phyloP scores from a whole-genome alignment of 441 rosid genomes.

The Syzygium syzygioides region DNA sequence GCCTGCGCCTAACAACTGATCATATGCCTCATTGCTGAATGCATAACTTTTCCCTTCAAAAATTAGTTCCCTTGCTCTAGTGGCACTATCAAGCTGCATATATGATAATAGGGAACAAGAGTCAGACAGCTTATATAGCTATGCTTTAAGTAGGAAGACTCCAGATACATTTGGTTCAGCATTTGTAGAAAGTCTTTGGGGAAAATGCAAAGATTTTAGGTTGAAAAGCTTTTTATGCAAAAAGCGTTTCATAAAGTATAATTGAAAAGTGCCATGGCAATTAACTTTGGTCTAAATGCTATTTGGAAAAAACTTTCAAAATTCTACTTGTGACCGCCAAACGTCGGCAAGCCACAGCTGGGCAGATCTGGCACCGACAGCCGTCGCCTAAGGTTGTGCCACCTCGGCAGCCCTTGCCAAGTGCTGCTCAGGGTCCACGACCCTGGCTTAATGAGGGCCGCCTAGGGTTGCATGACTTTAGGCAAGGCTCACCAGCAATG shows the following conservation, averaged over 20 bases:
- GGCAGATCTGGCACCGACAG: background rate
- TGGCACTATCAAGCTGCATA: constrained; percentile 83
- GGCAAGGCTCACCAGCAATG: background rate
- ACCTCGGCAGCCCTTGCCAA: background rate
- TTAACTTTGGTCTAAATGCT: background rate
- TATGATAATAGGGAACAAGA: constrained; percentile 9
- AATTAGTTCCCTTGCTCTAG: constrained; percentile 67
- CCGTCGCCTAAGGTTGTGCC: background rate
- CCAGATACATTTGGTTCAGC: background rate
- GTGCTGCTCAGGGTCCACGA: background rate
- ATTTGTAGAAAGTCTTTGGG: background rate
- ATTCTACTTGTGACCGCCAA: background rate
- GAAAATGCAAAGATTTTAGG: background rate
- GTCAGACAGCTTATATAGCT: background rate
- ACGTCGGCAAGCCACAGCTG: background rate
- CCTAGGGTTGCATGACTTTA: background rate
- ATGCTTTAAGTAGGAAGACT: background rate
- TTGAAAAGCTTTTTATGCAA: background rate
- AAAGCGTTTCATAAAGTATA: background rate
- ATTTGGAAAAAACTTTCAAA: background rate
- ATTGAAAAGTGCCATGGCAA: background rate
- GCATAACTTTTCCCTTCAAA: constrained; percentile 28
- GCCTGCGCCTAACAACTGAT: constrained; percentile 76
- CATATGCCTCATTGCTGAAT: constrained; percentile 18
- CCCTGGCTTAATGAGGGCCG: background rate